Evolutionary conservation across 495 filamentous ascomycete species (phyloP), one percentile per base, ranked within the genome.

Genomic region (Penicillium bovifimosum): DNA sequence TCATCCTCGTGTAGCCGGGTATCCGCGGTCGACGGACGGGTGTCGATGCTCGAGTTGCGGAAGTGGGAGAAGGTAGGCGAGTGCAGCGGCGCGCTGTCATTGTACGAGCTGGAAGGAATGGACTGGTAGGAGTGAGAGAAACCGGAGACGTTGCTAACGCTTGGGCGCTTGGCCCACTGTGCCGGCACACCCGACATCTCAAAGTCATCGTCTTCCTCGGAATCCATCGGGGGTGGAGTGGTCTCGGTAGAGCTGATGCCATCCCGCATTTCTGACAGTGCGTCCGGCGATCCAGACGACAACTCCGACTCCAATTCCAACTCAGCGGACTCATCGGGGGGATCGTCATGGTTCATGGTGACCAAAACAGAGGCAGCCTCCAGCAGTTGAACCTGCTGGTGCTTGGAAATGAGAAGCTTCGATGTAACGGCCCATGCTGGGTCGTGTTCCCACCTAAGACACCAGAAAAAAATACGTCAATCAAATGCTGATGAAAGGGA

Each of bases 391-490:
- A 98, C 93, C 74, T 98, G 93, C 76, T 98, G 93, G 67, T 98
- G 93, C 81, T 98, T 98, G 53, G 93, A 97, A 58, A 98, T 98
- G 57, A 97, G 81, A 59, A 97, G 81, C 72, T 98, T 98, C 62
- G 93, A 96, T 38, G 93, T 98, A 72, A 86, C 87, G 33, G 90
- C 86, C 93, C 93, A 98, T 78, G 96, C 90, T 62, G 95, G 95
- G 71, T 93, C 91, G 71, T 98, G 93, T 76, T 98, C 93, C 93
- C 93, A 98, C 80, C 93, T 98, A 81, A 64, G 50, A 53, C 56
- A 57, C 56, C 61, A 67, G 67, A 69, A 75, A 71, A 80, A 73
- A 65, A 71, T 62, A 72, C 32, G 66, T 71, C 67, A 69, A 72
- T 61, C 62, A 52, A 63, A 54, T 58, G 48, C 34, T 34, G 17